phyloP scores from a whole-genome alignment of 345 rosid species.

The Sapria himalayana region DNA sequence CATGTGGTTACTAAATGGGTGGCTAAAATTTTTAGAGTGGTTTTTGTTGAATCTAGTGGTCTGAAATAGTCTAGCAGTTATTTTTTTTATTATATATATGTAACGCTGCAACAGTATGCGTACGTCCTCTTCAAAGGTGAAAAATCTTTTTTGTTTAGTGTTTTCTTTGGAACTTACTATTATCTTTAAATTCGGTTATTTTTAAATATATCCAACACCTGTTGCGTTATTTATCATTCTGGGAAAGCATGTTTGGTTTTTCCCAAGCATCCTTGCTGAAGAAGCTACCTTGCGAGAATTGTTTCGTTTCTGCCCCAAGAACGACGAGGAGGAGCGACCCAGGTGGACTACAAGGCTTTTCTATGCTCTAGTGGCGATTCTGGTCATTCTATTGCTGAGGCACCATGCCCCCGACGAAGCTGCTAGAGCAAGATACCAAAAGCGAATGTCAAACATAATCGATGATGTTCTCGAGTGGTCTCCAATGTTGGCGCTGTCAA shows the following conservation, averaged over 20 bases:
- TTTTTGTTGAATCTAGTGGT: no score
- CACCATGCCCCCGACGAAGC: slow-evolving; percentile 99
- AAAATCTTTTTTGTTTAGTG: no score
- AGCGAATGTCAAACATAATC: slow-evolving; percentile 84
- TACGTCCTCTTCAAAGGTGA: no score
- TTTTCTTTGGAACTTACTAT: no score
- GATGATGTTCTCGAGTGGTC: slow-evolving; percentile 97
- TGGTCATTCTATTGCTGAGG: slow-evolving; percentile 70
- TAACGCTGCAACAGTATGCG: no score
- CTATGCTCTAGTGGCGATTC: slow-evolving; percentile 50
- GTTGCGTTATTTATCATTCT: slow-evolving; percentile 55
- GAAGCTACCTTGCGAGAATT: slow-evolving; percentile 89
- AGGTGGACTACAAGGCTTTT: slow-evolving; percentile 94
- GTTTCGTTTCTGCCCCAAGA: slow-evolving; percentile 95
- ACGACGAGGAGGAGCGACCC: slow-evolving; percentile 88
- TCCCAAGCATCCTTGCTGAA: slow-evolving; percentile 99
- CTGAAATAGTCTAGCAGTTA: no score
- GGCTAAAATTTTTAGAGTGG: no score
- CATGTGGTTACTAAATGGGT: no score
- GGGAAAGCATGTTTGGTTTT: slow-evolving; percentile 89
- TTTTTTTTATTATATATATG: no score
- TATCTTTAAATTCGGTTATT: no score
- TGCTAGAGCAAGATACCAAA: slow-evolving; percentile 97
- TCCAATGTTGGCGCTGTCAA: slow-evolving; percentile 84
- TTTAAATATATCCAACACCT: no score